Evolutionary conservation across 129 eudicot genomes (phyloP).

Genomic region (Solidago caesia): DNA sequence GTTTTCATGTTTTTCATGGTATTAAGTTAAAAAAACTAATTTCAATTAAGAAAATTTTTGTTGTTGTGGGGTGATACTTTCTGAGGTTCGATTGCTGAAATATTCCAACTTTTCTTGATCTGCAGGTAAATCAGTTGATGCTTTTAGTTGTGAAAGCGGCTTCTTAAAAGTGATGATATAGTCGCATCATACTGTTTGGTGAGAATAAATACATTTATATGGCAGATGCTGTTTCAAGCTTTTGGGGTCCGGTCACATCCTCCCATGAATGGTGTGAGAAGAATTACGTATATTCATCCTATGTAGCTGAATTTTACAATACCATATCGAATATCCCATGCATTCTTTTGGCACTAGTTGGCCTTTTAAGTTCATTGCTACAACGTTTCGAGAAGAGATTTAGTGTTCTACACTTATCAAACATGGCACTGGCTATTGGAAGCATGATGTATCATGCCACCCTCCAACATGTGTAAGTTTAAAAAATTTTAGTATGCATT

Average conservation of each 20-base stretch:
- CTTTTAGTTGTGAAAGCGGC: slow-evolving; percentile 14
- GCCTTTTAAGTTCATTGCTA: slow-evolving; percentile 44
- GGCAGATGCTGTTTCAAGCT: slow-evolving; percentile 50
- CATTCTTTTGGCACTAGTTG: slow-evolving; percentile 56
- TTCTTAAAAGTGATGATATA: slow-evolving; percentile 26
- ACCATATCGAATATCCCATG: slow-evolving; percentile 58
- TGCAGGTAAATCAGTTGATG: slow-evolving; percentile 31
- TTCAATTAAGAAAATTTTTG: no score
- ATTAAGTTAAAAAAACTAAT: no score
- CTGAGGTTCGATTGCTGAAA: slow-evolving; percentile 2
- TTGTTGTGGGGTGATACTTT: neutral
- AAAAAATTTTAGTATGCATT: neutral
- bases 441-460: slow-evolving; percentile 62
- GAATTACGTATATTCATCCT: slow-evolving; percentile 45
- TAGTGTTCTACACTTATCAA: slow-evolving; percentile 50
- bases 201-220: slow-evolving; percentile 23
- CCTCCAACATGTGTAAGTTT: slow-evolving; percentile 49
- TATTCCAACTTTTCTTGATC: neutral
- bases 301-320: slow-evolving; percentile 53
- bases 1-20: no score
- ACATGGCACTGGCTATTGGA: slow-evolving; percentile 55
- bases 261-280: slow-evolving; percentile 59
- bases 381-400: slow-evolving; percentile 62
- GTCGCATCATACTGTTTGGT: slow-evolving; percentile 15
- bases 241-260: slow-evolving; percentile 66